Evolutionary conservation across 2,329 filamentous ascomycete genomes (phyloP).

Genomic region (Diaporthe helianthi): DNA sequence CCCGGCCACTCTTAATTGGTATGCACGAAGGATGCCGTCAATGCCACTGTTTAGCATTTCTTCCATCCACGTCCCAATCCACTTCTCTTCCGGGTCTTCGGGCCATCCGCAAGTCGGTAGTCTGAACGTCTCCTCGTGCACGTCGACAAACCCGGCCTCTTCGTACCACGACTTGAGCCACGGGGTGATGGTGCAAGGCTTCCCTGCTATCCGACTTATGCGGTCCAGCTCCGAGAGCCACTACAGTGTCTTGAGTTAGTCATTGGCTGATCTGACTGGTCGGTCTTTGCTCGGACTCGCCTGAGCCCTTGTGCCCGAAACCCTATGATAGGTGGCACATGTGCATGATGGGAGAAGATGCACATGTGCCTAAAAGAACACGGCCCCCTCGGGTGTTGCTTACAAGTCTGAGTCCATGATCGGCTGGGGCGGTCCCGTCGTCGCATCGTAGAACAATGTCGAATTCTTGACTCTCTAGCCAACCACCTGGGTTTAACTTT

Average conservation of each 20-base stretch:
- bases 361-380: too few relatives aligned
- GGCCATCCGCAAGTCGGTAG: conserved; percentile 64
- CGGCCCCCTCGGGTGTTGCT: not conserved
- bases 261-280: not conserved
- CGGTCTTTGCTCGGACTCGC: not conserved
- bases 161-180: conserved; percentile 48
- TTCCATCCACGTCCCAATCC: conserved; percentile 48
- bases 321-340: not conserved
- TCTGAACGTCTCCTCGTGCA: conserved; percentile 59
- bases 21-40: conserved; percentile 19
- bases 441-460: conserved; percentile 50
- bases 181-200: conserved; percentile 47
- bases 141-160: conserved; percentile 62
- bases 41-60: conserved; percentile 23
- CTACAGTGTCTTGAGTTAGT: not conserved
- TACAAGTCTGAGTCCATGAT: conserved; percentile 45
- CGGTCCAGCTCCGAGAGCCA: conserved; percentile 51
- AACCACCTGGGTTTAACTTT: conserved; percentile 59
- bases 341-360: not conserved
- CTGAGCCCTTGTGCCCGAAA: not conserved
- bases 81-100: conserved; percentile 51
- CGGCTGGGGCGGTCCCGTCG: conserved; percentile 51
- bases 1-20: conserved; percentile 27
- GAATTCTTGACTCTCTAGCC: conserved; percentile 61
- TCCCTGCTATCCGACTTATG: conserved; percentile 47